These are phyloP conservation scores for Metarhizium brunneum DNA, from an alignment of 2,329 filamentous ascomycete species.

Conservation along the genomic window DNA sequence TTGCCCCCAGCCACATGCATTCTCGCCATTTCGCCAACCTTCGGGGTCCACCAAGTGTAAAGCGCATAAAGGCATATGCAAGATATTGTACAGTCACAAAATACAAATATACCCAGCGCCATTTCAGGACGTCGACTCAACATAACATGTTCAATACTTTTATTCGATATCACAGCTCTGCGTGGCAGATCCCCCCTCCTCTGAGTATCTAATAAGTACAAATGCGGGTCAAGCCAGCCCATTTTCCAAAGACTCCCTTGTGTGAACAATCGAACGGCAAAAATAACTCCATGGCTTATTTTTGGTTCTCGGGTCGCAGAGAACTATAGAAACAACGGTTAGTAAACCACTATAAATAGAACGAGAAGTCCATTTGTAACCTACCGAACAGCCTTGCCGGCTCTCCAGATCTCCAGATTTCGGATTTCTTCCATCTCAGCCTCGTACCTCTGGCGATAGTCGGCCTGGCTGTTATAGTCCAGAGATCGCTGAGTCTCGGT, in stretches of 20 bases:
- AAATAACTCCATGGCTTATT: slow-evolving; percentile 36
- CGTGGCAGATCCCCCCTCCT: background rate
- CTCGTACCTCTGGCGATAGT: slow-evolving; percentile 97
- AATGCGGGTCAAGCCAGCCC: background rate
- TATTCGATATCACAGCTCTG: slow-evolving; percentile 2
- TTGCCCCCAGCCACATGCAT: background rate
- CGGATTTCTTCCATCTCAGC: slow-evolving; percentile 98
- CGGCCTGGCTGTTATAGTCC: slow-evolving; percentile 90
- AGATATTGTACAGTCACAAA: background rate
- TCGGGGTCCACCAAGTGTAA: background rate
- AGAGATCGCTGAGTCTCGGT: slow-evolving; percentile 93
- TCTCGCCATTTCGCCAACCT: background rate
- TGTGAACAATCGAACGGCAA: slow-evolving; percentile 1
- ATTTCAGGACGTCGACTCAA: background rate
- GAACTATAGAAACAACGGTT: slow-evolving; percentile 33
- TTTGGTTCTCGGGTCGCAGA: slow-evolving; percentile 81
- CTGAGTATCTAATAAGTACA: slow-evolving; percentile 4
- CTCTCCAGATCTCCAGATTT: slow-evolving; percentile 96
- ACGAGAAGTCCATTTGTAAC: slow-evolving; percentile 16
- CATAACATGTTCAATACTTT: background rate
- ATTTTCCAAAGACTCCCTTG: slow-evolving; percentile 4
- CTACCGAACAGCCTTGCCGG: slow-evolving; percentile 91
- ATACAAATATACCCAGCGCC: background rate
- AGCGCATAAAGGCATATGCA: background rate
- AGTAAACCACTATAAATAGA: slow-evolving; percentile 6